Evolutionary conservation across 495 filamentous ascomycete genomes (phyloP).

Genomic region (Daldinia vernicosa): DNA sequence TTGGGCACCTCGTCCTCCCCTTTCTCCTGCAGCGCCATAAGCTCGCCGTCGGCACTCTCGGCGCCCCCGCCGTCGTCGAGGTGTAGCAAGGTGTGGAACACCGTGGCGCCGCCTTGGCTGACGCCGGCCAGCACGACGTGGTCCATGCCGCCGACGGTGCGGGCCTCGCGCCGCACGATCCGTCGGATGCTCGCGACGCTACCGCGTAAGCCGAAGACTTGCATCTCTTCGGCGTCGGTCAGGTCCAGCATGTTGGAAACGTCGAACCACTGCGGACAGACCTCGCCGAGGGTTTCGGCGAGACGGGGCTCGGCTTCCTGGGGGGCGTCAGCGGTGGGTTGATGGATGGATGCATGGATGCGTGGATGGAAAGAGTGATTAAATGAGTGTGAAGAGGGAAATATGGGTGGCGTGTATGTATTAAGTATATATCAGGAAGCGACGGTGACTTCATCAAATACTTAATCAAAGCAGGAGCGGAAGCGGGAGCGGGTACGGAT

Average conservation of each 20-base stretch:
- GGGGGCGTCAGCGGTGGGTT: neutral
- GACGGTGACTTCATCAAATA: neutral
- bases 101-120: slow-evolving; percentile 55
- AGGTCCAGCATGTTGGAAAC: slow-evolving; percentile 49
- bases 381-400: neutral
- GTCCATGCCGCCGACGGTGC: slow-evolving; percentile 42
- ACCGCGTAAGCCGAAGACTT: slow-evolving; percentile 46
- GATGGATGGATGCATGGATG: neutral
- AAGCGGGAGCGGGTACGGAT: too few species aligned
- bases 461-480: too few species aligned
- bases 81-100: slow-evolving; percentile 56
- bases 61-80: slow-evolving; percentile 21
- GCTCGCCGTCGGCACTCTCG: neutral
- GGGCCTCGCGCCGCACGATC: slow-evolving; percentile 44
- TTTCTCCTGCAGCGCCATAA: neutral
- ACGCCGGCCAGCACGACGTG: slow-evolving; percentile 48
- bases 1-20: neutral
- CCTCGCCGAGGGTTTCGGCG: slow-evolving; percentile 47
- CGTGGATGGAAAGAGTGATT: neutral
- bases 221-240: slow-evolving; percentile 48
- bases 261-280: slow-evolving; percentile 56
- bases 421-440: neutral
- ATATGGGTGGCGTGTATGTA: neutral
- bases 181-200: slow-evolving; percentile 35
- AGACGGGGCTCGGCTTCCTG: slow-evolving; percentile 53